A percentile compares a stretch with the other conserved stretches of the same genome.
These are phyloP conservation scores for Sclerospora graminicola DNA, from an alignment of 352 stramenopile genomes.

Conservation along the genomic window DNA sequence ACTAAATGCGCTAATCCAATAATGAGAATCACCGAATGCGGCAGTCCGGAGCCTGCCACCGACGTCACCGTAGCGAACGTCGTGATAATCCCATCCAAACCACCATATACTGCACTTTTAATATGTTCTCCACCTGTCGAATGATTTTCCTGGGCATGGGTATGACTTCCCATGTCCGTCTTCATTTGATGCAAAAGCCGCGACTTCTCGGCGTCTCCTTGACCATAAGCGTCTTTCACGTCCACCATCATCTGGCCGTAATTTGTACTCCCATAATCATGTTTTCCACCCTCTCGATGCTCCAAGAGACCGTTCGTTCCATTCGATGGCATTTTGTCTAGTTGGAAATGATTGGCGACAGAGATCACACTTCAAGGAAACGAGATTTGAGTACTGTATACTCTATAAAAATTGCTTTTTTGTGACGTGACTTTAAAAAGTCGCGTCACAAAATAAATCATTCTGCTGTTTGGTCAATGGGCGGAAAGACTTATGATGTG, in stretches of 20 bases:
- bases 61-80: constrained; percentile 93
- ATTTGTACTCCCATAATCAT: constrained; percentile 38
- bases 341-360: neutral
- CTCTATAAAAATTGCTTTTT: no score
- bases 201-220: constrained; percentile 39
- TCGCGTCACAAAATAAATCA: no score
- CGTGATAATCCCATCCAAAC: constrained; percentile 94
- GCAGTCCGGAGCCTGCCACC: constrained; percentile 84
- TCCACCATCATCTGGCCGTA: constrained; percentile 36
- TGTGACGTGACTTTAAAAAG: no score
- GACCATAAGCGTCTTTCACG: constrained; percentile 42
- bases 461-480: no score
- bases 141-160: constrained; percentile 68
- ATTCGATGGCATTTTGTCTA: neutral
- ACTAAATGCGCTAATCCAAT: constrained; percentile 92
- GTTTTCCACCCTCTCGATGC: no score
- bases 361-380: neutral
- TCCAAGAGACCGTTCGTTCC: no score
- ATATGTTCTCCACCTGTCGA: constrained; percentile 63
- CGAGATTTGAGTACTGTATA: neutral
- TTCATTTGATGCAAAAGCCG: constrained; percentile 60
- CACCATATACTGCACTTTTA: constrained; percentile 89
- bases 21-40: constrained; percentile 89
- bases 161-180: constrained; percentile 39
- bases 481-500: no score